Percentiles rank a stretch among this genome's conserved stretches.
Evolutionary conservation across 208 protist genomes (phyloP).

Genomic region (Leishmania martiniquensis): DNA sequence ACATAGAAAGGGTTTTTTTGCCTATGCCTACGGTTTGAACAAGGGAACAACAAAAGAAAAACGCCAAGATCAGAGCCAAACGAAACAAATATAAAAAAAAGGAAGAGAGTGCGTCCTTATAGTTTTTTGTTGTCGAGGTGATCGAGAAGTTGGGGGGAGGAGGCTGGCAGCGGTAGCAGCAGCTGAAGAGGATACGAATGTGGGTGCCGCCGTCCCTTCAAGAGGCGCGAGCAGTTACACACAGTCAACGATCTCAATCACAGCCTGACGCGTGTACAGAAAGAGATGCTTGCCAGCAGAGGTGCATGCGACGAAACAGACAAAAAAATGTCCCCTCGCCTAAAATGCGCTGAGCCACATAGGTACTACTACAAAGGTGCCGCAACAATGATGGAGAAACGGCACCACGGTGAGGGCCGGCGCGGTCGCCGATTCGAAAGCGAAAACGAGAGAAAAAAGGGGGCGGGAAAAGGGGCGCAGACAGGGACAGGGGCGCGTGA

Average conservation of each 20-base stretch:
- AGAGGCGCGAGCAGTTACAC: neutral
- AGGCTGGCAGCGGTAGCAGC: neutral
- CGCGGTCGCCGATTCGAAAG: neutral
- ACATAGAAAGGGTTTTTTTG: neutral
- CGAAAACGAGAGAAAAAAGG: neutral
- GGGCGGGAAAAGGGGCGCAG: neutral
- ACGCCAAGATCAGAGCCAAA: constrained; percentile 29
- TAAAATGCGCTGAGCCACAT: neutral
- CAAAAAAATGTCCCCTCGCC: neutral
- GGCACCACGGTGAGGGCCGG: neutral
- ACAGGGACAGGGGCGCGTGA: neutral
- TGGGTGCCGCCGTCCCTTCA: neutral
- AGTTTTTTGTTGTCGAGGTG: neutral
- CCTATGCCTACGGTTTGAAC: constrained; percentile 7
- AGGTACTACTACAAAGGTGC: neutral
- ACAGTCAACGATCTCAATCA: neutral
- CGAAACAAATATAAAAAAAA: neutral
- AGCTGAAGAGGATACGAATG: neutral
- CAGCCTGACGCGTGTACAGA: neutral
- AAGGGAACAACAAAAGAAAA: neutral
- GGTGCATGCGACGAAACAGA: constrained; percentile 27
- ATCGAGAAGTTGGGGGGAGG: neutral
- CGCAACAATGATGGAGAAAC: constrained; percentile 2
- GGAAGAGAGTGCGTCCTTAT: constrained; percentile 11
- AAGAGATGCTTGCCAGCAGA: constrained; percentile 19